Base-by-base conservation (phyloP, 1,284 basidiomycete species). In the Tilletiaria anomala region DNA sequence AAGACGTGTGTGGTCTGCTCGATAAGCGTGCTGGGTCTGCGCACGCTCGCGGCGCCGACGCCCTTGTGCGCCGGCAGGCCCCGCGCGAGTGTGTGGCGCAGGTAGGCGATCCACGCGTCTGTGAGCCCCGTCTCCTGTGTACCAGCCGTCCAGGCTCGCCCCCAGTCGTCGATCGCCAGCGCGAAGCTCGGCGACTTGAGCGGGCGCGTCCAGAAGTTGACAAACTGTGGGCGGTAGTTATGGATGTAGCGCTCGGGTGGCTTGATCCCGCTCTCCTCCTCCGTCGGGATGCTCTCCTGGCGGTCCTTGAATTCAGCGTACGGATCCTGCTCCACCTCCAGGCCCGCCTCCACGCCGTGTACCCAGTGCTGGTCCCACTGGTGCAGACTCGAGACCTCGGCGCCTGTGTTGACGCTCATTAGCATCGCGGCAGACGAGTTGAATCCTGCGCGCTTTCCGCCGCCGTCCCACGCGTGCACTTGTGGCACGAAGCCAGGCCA, bases 171-270 rank as follows among this genome's bases (percentile, higher is more conserved):
- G 1, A 51, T 35, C 1, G 43, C 55, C 1, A 57, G 32, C 1
- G 53, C 55, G 8, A 44, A 40, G 12, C 47, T 34, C 10, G 53
- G 47, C 5, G 19, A 35, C 6, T 44, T 42, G 29, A 42, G 39
- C 12, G 47, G 41, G 12, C 39, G 19, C 8, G 33, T 24, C 40
- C 47, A 48, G 20, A 54, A 54, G 38, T 45, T 51, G 38, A 54
- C 50, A 35, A 53, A 57, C 18, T 45, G 45, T 0, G 55, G 55
- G 15, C 50, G 51, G 37, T 57, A 57, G 4, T 47, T 54, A 40
- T 51, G 48, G 42, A 47, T 43, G 4, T 43, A 19, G 0, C 33
- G 42, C 10, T 8, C 26, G 10, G 26, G 26, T 14, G 17, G 14
- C 1, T 15, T 20, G 16, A 39, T 31, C 15, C 17, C 38, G 16